Evolutionary conservation across 352 stramenopile species (phyloP).

Genomic region (Globisporangium megalacanthum): DNA sequence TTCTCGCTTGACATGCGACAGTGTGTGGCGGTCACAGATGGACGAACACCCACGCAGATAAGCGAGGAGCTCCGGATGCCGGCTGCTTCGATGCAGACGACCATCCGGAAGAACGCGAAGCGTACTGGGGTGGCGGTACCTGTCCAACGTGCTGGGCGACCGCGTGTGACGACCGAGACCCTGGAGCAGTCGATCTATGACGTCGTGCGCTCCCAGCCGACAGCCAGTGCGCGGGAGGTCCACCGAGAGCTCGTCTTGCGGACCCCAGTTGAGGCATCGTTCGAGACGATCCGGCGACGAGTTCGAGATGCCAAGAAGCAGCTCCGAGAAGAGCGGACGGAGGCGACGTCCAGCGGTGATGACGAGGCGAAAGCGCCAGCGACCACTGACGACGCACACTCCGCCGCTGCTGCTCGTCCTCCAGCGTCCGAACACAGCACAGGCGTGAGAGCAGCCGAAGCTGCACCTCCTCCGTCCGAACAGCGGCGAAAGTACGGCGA

Average conservation of each 20-base stretch:
- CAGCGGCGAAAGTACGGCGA: conserved; percentile 37
- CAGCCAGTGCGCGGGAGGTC: conserved; percentile 21
- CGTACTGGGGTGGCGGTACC: conserved; percentile 18
- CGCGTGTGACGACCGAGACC: conserved; percentile 20
- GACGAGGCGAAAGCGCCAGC: not conserved
- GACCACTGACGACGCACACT: no score
- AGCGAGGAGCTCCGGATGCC: conserved; percentile 25
- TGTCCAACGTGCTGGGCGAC: conserved; percentile 21
- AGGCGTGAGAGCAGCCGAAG: not conserved
- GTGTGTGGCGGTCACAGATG: conserved; percentile 14
- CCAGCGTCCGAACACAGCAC: not conserved
- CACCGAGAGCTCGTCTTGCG: conserved; percentile 15
- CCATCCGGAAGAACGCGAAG: conserved; percentile 28
- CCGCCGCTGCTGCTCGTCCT: no score
- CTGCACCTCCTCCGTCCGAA: not conserved
- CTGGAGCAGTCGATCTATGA: conserved; percentile 27
- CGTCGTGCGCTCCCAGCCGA: conserved; percentile 16
- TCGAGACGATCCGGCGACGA: conserved; percentile 36
- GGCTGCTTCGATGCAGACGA: conserved; percentile 25
- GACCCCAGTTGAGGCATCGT: conserved; percentile 23
- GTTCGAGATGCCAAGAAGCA: conserved; percentile 23
- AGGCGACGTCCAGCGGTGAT: not conserved
- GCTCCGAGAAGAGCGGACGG: conserved; percentile 1
- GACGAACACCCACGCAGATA: conserved; percentile 22
- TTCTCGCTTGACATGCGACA: conserved; percentile 12